Evolutionary conservation across 352 stramenopile species (phyloP).

Genomic region (Aphanomyces astaci): DNA sequence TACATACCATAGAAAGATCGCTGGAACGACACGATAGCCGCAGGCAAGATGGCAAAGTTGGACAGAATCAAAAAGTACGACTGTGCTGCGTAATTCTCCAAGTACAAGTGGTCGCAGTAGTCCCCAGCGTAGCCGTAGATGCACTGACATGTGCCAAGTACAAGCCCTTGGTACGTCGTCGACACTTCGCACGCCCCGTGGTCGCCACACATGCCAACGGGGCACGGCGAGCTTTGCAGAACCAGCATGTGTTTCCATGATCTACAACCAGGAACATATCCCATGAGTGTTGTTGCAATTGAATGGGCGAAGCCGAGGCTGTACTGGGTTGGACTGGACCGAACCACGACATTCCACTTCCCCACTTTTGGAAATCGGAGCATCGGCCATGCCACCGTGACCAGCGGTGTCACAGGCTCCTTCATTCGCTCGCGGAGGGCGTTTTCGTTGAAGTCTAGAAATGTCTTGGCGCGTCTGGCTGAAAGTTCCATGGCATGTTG

Average conservation of each 20-base stretch:
- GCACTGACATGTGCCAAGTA: background rate
- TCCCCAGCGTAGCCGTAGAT: constrained; percentile 7
- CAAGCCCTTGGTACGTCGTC: constrained; percentile 15
- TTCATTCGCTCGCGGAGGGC: background rate
- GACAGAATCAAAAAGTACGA: constrained; percentile 9
- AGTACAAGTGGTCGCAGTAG: background rate
- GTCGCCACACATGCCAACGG: constrained; percentile 6
- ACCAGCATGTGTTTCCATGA: background rate
- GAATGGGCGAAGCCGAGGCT: too few species aligned
- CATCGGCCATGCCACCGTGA: constrained; percentile 1
- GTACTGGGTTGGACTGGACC: too few species aligned
- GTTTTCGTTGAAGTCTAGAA: constrained; percentile 1
- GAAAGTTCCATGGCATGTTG: background rate
- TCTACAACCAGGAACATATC: background rate
- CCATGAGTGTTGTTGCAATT: background rate
- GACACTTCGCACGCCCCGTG: background rate
- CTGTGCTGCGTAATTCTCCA: background rate
- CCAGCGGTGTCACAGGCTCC: background rate
- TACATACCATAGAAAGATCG: background rate
- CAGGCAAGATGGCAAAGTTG: constrained; percentile 13
- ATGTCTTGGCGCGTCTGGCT: background rate
- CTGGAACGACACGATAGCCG: background rate
- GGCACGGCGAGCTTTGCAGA: background rate
- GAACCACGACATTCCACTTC: constrained; percentile 10
- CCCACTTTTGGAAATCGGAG: constrained; percentile 2